Conservation (phyloP, 176 grass and related monocot species). For the Calamus simplicifolius region DNA sequence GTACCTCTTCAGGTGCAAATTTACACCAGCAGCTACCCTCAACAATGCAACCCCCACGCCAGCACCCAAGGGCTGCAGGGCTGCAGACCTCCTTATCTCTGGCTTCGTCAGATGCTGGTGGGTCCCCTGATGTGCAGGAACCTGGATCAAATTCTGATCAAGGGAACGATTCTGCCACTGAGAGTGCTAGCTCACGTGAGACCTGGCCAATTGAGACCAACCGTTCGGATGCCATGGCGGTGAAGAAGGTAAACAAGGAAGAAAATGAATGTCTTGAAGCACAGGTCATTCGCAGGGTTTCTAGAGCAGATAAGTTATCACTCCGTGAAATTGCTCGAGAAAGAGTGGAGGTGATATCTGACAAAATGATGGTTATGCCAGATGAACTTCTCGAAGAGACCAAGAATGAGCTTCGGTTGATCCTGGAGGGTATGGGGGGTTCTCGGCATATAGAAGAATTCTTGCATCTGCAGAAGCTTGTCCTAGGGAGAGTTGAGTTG, state of each 20-base stretch:
- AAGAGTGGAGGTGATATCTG: slow-evolving; percentile 36
- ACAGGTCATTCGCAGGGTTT: slow-evolving; percentile 31
- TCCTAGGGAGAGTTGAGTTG: slow-evolving; percentile 55
- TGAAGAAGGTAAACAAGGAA: slow-evolving; percentile 40
- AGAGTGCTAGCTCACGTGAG: slow-evolving; percentile 64
- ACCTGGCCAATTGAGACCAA: slow-evolving; percentile 50
- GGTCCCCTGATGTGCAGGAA: slow-evolving; percentile 56
- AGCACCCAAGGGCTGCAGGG: slow-evolving; percentile 29
- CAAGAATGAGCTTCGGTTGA: slow-evolving; percentile 46
- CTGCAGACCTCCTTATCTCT: slow-evolving; percentile 68
- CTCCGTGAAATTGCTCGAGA: slow-evolving; percentile 67
- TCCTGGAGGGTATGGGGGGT: slow-evolving; percentile 54
- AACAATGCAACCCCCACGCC: slow-evolving; percentile 37
- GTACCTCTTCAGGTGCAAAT: slow-evolving; percentile 47
- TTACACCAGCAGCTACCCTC: slow-evolving; percentile 43
- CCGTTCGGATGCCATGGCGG: slow-evolving; percentile 16
- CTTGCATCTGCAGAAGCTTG: slow-evolving; percentile 60
- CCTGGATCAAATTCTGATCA: slow-evolving; percentile 52
- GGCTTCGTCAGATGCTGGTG: slow-evolving; percentile 54
- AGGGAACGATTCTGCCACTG: slow-evolving; percentile 56
- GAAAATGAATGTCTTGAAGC: slow-evolving; percentile 17
- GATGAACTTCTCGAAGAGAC: slow-evolving; percentile 56
- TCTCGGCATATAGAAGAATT: slow-evolving; percentile 57
- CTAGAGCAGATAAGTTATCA: slow-evolving; percentile 21
- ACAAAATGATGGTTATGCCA: slow-evolving; percentile 57